A percentile compares a stretch with the other conserved stretches of the same genome.
Conservation (phyloP, 2,329 filamentous ascomycete genomes). For the Alternaria gansuensis region DNA sequence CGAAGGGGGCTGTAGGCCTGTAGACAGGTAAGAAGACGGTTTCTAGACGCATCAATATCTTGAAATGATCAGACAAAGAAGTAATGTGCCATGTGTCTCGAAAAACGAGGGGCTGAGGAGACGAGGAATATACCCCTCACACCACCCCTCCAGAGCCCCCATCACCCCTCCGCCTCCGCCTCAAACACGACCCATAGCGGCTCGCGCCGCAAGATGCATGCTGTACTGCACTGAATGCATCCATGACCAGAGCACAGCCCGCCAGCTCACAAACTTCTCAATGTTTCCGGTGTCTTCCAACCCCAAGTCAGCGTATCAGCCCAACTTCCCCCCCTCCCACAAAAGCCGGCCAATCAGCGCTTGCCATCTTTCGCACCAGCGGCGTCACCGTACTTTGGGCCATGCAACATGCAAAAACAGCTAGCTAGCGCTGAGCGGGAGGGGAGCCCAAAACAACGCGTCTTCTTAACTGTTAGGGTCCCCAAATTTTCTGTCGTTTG, state of each 20-base stretch:
- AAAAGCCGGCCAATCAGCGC: slow-evolving; percentile 40
- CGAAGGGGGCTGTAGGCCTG: not conserved
- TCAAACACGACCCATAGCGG: slow-evolving; percentile 23
- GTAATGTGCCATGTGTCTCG: slow-evolving; percentile 24
- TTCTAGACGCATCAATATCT: not conserved
- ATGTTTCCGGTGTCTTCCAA: slow-evolving; percentile 39
- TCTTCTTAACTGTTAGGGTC: slow-evolving; percentile 42
- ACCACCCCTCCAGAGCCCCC: slow-evolving; percentile 4
- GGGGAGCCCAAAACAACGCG: slow-evolving; percentile 42
- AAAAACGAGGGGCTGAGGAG: slow-evolving; percentile 19
- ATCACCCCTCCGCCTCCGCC: slow-evolving; percentile 17
- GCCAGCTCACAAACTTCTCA: slow-evolving; percentile 40
- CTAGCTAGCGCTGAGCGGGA: slow-evolving; percentile 39
- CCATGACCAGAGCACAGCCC: slow-evolving; percentile 16
- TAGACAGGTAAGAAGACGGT: not conserved
- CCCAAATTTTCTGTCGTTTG: slow-evolving; percentile 29
- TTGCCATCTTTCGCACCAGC: slow-evolving; percentile 39
- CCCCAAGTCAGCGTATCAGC: slow-evolving; percentile 44
- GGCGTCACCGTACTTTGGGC: slow-evolving; percentile 46
- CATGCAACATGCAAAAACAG: slow-evolving; percentile 40
- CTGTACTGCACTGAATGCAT: slow-evolving; percentile 19
- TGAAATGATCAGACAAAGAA: slow-evolving; percentile 22
- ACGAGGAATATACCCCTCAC: slow-evolving; percentile 3
- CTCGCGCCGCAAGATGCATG: slow-evolving; percentile 29
- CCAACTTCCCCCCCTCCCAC: slow-evolving; percentile 42